Evolutionary conservation across 257 asterid species (phyloP).

Genomic region (Linaria vulgaris): DNA sequence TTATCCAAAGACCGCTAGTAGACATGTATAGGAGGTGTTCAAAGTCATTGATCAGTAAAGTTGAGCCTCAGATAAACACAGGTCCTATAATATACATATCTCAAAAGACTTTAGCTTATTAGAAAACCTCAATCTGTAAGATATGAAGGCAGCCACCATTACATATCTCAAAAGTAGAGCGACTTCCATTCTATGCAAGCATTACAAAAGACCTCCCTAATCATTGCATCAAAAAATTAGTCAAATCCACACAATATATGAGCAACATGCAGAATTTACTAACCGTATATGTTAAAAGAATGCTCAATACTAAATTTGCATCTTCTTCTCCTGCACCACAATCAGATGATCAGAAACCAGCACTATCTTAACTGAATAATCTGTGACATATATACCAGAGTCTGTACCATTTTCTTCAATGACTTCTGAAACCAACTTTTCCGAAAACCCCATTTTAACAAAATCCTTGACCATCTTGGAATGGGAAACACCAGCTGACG

Average conservation of each 20-base stretch:
- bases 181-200: neutral
- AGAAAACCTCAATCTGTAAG: neutral
- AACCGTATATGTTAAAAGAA: conserved; percentile 42
- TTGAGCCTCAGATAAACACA: neutral
- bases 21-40: neutral
- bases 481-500: conserved; percentile 34
- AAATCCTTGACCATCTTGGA: conserved; percentile 39
- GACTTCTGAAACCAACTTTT: conserved; percentile 48
- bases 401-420: conserved; percentile 53
- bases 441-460: conserved; percentile 61
- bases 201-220: neutral
- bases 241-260: neutral
- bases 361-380: neutral
- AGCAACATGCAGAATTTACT: conserved; percentile 6
- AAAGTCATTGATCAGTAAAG: neutral
- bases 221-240: neutral
- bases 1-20: neutral
- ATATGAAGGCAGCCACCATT: neutral
- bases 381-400: neutral
- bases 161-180: too few species aligned
- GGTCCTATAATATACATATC: neutral
- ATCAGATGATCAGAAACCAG: conserved; percentile 17
- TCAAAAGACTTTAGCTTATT: neutral
- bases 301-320: conserved; percentile 36
- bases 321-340: conserved; percentile 39